These are phyloP conservation scores for Morella rubra DNA, from an alignment of 306 rosid genomes.

Conservation along the genomic window DNA sequence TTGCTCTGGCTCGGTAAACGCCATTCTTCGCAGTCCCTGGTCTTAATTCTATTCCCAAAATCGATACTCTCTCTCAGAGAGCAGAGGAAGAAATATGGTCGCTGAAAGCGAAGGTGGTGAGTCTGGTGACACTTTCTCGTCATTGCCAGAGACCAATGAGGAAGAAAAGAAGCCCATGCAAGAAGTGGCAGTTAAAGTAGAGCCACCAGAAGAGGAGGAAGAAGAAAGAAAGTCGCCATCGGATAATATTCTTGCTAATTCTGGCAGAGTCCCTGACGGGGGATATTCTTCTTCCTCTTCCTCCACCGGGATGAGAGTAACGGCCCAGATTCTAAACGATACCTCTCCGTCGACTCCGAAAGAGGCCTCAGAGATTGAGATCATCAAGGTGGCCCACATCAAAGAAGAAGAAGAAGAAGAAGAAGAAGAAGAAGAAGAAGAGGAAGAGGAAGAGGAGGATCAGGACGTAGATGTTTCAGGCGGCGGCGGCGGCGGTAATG, in stretches of 20 bases:
- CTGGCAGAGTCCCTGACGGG: constrained; percentile 8
- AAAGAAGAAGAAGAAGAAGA: constrained; percentile 43
- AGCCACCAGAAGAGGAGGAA: background rate
- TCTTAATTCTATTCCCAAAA: background rate
- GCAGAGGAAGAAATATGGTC: background rate
- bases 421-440: constrained; percentile 21
- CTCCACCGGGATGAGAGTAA: background rate
- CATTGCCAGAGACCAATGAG: background rate
- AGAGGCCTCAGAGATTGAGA: constrained; percentile 17
- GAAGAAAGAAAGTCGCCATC: background rate
- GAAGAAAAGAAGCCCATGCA: background rate
- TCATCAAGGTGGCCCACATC: constrained; percentile 9
- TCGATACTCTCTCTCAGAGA: background rate
- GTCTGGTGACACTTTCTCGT: background rate
- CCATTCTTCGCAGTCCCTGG: background rate
- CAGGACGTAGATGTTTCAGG: background rate
- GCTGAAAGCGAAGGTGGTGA: background rate
- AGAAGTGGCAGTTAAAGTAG: background rate
- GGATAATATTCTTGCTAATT: background rate
- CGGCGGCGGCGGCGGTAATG: constrained; percentile 11
- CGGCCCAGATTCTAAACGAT: background rate
- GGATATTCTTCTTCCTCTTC: constrained; percentile 28
- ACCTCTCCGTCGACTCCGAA: background rate
- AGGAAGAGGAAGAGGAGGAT: constrained; percentile 12
- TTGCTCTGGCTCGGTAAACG: background rate